Percentiles rank a stretch among this genome's conserved stretches.
Evolutionary conservation across 2,329 filamentous ascomycete species (phyloP).

Genomic region (Phialophora expanda): DNA sequence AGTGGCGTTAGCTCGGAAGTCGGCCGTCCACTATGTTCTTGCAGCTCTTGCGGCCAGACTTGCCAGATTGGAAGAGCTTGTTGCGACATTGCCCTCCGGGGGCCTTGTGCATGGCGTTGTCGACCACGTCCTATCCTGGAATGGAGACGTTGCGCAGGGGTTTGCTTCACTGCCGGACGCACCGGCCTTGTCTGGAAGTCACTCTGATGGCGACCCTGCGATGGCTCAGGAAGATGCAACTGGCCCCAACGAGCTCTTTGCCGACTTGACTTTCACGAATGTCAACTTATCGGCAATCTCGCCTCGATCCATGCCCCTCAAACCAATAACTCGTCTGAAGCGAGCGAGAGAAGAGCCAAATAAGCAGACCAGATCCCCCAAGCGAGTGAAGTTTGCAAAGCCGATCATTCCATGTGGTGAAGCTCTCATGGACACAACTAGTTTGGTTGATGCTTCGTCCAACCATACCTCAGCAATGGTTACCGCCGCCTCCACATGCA

Average conservation of each 20-base stretch:
- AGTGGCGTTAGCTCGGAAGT: not conserved
- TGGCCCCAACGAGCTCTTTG: not conserved
- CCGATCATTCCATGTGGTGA: not conserved
- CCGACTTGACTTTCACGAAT: not conserved
- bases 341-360: not conserved
- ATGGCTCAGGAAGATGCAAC: not conserved
- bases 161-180: not conserved
- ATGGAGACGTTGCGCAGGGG: not conserved
- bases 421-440: not conserved
- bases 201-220: too few relatives aligned
- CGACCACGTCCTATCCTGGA: slow-evolving; percentile 12
- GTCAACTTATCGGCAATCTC: not conserved
- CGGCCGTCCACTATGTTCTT: slow-evolving; percentile 5
- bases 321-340: not conserved
- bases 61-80: not conserved
- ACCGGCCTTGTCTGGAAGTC: not conserved
- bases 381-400: slow-evolving; percentile 3
- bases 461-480: not conserved
- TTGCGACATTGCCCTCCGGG: not conserved
- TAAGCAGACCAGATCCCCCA: not conserved
- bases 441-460: not conserved
- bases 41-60: slow-evolving; percentile 3
- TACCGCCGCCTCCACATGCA: too few relatives aligned
- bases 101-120: not conserved
- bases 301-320: not conserved